Percentiles rank a stretch among this genome's conserved stretches.
Conservation (phyloP, 2,329 filamentous ascomycete genomes). For the Sarocladium kiliense region DNA sequence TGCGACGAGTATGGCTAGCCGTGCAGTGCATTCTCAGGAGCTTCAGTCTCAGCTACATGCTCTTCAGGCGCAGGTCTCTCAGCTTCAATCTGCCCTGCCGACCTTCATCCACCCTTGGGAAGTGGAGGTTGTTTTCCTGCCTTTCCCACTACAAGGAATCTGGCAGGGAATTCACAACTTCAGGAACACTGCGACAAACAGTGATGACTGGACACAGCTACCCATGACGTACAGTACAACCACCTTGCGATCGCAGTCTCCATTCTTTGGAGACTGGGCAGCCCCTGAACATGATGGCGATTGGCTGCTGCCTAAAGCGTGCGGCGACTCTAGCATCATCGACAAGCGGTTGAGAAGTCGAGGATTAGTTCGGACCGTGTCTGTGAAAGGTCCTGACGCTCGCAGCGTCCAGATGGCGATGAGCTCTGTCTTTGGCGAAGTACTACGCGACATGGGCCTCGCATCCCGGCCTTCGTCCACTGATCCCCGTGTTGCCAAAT, state of each 20-base stretch:
- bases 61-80: constrained; percentile 44
- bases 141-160: constrained; percentile 56
- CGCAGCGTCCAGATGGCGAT: constrained; percentile 63
- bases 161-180: constrained; percentile 50
- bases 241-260: constrained; percentile 41
- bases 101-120: constrained; percentile 62
- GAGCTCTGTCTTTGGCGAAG: constrained; percentile 53
- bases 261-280: constrained; percentile 42
- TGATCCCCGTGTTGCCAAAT: constrained; percentile 31
- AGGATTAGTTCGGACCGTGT: constrained; percentile 62
- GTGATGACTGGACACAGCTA: constrained; percentile 52
- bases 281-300: constrained; percentile 41
- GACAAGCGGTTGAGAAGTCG: constrained; percentile 71
- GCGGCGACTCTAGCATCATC: constrained; percentile 54
- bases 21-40: constrained; percentile 37
- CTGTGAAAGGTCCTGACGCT: constrained; percentile 58
- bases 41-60: constrained; percentile 45
- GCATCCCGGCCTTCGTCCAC: constrained; percentile 21
- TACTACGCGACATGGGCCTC: constrained; percentile 42
- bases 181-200: constrained; percentile 29
- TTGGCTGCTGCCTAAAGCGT: constrained; percentile 66
- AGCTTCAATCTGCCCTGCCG: constrained; percentile 58
- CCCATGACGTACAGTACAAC: constrained; percentile 41
- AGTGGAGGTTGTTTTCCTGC: constrained; percentile 70
- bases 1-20: constrained; percentile 35